Conservation (phyloP, 768 basidiomycete species). For the Erythrobasidium yunnanense region DNA sequence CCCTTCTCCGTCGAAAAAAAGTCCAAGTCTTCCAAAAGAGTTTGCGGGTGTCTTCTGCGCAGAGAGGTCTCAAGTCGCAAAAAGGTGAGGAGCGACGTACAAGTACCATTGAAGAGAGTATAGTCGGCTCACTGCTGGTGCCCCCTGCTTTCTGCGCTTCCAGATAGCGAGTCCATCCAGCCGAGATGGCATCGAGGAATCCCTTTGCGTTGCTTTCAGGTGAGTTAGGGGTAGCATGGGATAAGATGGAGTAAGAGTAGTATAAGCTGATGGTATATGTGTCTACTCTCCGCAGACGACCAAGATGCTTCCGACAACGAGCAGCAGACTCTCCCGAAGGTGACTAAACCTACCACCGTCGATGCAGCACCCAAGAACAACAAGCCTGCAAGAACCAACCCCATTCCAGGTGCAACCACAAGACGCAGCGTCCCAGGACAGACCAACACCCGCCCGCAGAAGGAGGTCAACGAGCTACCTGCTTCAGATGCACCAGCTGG, state of each 20-base stretch:
- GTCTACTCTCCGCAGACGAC: constrained; percentile 5
- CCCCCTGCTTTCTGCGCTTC: neutral
- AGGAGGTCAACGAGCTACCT: neutral
- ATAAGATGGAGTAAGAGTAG: no score
- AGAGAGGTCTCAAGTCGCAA: no score
- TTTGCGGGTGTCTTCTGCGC: no score
- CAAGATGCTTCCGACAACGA: constrained; percentile 14
- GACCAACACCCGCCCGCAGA: neutral
- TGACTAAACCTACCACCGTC: constrained; percentile 6
- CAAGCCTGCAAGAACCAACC: neutral
- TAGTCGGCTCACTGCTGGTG: no score
- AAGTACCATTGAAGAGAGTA: no score
- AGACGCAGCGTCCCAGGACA: neutral
- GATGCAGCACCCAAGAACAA: constrained; percentile 21
- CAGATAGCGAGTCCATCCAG: no score
- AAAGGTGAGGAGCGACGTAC: no score
- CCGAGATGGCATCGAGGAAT: constrained; percentile 12
- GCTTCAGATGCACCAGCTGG: constrained; percentile 3
- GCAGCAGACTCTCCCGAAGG: constrained; percentile 5
- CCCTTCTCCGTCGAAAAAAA: no score
- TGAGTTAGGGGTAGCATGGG: constrained; percentile 7
- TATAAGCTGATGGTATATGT: neutral
- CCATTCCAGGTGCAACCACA: neutral
- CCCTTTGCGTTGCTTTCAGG: constrained; percentile 26
- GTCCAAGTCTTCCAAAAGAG: no score